Base-by-base conservation (phyloP, 1,139 yeast species). In the Scheffersomyces parashehatae region DNA sequence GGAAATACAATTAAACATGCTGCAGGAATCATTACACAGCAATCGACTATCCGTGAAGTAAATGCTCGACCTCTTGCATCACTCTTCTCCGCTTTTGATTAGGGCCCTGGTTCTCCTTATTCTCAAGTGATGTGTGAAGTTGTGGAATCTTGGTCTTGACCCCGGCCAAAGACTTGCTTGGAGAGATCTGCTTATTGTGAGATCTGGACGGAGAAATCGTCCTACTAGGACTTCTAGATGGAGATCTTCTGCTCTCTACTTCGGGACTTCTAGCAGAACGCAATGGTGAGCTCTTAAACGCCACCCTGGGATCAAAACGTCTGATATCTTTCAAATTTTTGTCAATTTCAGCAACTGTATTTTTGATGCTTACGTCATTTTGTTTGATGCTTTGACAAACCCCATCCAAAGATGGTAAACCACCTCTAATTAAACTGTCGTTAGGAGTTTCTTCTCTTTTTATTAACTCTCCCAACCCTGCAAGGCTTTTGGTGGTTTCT, bases 91-190 rank as follows among this genome's bases (percentile, higher is more conserved):
- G 48, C 38, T 41, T 48, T 41, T 48, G 46, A 14, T 40, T 38
- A 5, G 50, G 50, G 24, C 41, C 44, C 14, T 43, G 45, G 35
- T 51, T 49, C 33, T 51, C 54, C 36, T 51, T 51, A 29, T 51
- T 47, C 28, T 45, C 51, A 35, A 44, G 30, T 8, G 29, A 37
- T 9, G 45, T 28, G 26, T 33, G 24, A 36, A 47, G 38, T 20
- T 45, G 48, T 2, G 50, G 50, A 8, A 47, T 47, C 26, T 43
- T 44, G 34, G 43, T 43, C 26, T 33, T 41, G 16, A 39, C 38
- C 39, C 40, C 26, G 3, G 42, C 35, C 15, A 32, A 28, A 2
- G 42, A 33, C 20, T 37, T 40, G 12, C 30, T 26, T 8, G 48
- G 48, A 11, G 48, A 45, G 3, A 31, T 31, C 20, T 31, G 35